Base-by-base conservation (phyloP, 1,284 basidiomycete genomes). In the Rhodotorula sp. region DNA sequence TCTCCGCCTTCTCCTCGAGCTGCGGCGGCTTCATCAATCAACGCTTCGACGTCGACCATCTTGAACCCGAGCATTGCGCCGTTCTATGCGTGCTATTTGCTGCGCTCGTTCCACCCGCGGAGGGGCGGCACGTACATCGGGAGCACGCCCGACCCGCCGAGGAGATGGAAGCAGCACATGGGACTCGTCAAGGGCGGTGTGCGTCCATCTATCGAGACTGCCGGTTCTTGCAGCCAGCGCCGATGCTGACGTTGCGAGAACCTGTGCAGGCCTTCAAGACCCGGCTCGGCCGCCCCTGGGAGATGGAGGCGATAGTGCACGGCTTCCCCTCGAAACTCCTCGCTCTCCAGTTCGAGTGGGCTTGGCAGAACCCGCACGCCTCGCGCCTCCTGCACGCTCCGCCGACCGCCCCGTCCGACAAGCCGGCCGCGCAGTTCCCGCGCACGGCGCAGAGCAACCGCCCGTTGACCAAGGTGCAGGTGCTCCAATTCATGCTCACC, bases 11-110 rank as follows among this genome's bases (percentile, higher is more conserved):
- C 45, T 7, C 25, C 25, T 46, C 63, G 23, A 52, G 60, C 46
- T 16, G 41, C 34, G n/a, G 42, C 52, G 14, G n/a, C 16, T 12
- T 54, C 52, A n/a, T 34, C 34, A 34, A 34, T 34, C 34, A 34
- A 34, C 34, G 34, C 34, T 34, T 19, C 61, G 25, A 69, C 67
- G 2, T 85, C n/a, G 76, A 82, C 25, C 77, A 80, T 83, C 49
- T 79, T 82, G 16, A 84, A 86, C 46, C 90, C 91, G 79, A 80
- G 82, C 3, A 88, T 90, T 73, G 91, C 92, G 2, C 81, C 86
- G 0, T 92, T 95, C 80, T 96, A 96, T 80, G 91, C 91, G 1
- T 95, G 92, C 81, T 96, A 96, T 80, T 85, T 95, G 0, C 84
- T 96, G 17, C 89, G 90, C 76, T 91, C 90, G 2, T 80, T 87